Evolutionary conservation across 306 rosid species (phyloP).

Genomic region (Sphenostylis stenocarpa): DNA sequence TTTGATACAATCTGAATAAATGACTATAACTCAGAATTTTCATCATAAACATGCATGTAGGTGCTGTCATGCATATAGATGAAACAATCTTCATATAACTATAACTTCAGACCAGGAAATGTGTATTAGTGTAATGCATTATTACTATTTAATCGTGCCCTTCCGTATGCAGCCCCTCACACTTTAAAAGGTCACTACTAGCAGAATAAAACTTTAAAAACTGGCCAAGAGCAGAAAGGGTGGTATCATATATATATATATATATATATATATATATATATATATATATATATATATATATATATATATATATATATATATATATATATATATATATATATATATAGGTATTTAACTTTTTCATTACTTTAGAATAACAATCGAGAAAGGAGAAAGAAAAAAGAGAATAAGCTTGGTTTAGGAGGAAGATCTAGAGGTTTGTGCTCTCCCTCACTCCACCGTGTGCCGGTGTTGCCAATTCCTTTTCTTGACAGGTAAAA

Average conservation of each 20-base stretch:
- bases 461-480: neutral
- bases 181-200: constrained; percentile 26
- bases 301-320: too few species aligned
- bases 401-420: constrained; percentile 25
- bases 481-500: neutral
- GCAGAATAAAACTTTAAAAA: constrained; percentile 34
- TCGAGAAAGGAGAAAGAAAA: constrained; percentile 16
- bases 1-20: neutral
- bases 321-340: too few species aligned
- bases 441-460: constrained; percentile 19
- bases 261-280: too few species aligned
- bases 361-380: constrained; percentile 28
- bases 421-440: constrained; percentile 40
- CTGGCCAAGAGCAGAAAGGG: constrained; percentile 33
- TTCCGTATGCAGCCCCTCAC: constrained; percentile 35
- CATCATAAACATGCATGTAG: neutral
- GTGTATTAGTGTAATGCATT: neutral
- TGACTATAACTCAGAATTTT: too few species aligned
- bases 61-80: constrained; percentile 10
- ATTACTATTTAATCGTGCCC: neutral
- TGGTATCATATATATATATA: constrained; percentile 22
- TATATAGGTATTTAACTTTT: constrained; percentile 25
- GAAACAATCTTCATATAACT: neutral
- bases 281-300: too few species aligned
- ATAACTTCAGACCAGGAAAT: neutral